Percentiles rank a stretch among this genome's conserved stretches.
These are phyloP conservation scores for Marasmius tenuissimus DNA, from an alignment of 1,284 basidiomycete species.

Conservation along the genomic window DNA sequence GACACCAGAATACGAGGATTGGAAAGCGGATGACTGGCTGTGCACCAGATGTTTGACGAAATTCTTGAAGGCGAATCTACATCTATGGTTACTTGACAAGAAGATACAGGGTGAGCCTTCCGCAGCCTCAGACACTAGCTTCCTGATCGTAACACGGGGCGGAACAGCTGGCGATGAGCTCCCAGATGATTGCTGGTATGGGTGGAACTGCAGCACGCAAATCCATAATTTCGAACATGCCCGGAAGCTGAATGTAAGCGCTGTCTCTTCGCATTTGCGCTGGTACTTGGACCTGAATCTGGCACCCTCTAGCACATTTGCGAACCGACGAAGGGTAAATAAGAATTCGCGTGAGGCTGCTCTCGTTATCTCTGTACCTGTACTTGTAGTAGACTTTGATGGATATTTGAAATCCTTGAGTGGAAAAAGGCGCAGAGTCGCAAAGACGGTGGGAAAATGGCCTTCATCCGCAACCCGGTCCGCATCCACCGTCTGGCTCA, in stretches of 20 bases:
- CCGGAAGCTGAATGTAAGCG: constrained; percentile 23
- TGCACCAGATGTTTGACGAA: constrained; percentile 28
- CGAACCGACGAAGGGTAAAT: no score
- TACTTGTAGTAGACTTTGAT: no score
- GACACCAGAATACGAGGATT: constrained; percentile 14
- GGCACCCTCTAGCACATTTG: no score
- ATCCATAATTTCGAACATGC: constrained; percentile 24
- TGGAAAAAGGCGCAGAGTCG: no score
- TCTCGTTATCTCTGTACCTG: no score
- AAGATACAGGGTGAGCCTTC: constrained; percentile 9
- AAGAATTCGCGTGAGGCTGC: no score
- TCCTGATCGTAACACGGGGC: neutral
- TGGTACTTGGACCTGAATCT: neutral
- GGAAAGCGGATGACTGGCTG: constrained; percentile 32
- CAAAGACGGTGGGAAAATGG: no score
- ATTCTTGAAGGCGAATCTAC: constrained; percentile 24
- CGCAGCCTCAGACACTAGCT: neutral
- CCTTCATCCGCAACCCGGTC: no score
- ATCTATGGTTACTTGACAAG: constrained; percentile 9
- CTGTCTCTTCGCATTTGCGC: neutral
- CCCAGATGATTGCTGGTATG: constrained; percentile 22
- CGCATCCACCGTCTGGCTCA: no score
- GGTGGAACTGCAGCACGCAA: constrained; percentile 30
- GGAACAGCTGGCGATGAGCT: constrained; percentile 4
- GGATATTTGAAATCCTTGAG: no score